A percentile compares a stretch with the other conserved stretches of the same genome.
These are phyloP conservation scores for Waltergamsia citrina DNA, from an alignment of 2,329 filamentous ascomycete genomes.

Conservation along the genomic window DNA sequence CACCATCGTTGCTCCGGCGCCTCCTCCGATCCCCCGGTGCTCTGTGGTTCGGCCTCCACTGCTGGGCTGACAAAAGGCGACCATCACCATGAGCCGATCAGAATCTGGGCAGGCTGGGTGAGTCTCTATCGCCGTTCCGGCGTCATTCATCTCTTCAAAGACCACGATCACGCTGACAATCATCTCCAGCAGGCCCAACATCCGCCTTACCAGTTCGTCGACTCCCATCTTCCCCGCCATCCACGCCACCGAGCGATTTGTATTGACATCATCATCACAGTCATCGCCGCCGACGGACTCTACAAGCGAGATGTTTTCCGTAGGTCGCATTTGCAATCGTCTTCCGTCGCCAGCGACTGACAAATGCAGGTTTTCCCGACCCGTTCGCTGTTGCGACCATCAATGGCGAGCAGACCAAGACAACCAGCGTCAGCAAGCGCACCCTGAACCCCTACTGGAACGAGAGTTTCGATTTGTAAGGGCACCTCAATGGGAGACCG, in stretches of 20 bases:
- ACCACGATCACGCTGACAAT: too few relatives aligned
- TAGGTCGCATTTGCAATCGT: constrained; percentile 40
- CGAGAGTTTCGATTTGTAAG: constrained; percentile 96
- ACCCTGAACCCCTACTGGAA: constrained; percentile 99
- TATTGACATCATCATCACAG: constrained; percentile 43
- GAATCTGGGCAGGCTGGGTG: constrained; percentile 3
- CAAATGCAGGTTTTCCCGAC: constrained; percentile 77
- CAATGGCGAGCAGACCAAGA: constrained; percentile 96
- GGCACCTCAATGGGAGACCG: constrained; percentile 6
- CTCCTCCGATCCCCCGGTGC: background rate
- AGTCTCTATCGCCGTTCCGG: background rate
- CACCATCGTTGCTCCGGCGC: background rate
- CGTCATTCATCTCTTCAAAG: background rate
- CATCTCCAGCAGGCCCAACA: constrained; percentile 70
- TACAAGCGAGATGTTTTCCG: constrained; percentile 99
- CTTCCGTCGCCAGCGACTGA: constrained; percentile 1
- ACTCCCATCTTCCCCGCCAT: constrained; percentile 10
- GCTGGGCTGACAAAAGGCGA: background rate
- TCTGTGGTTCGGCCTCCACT: background rate
- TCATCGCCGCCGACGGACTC: constrained; percentile 95
- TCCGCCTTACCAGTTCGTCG: constrained; percentile 81
- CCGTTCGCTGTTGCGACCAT: constrained; percentile 96
- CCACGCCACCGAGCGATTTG: constrained; percentile 4
- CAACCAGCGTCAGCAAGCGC: constrained; percentile 94
- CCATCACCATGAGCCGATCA: constrained; percentile 3